Percentiles rank a stretch among this genome's conserved stretches.
phyloP scores from a whole-genome alignment of 768 basidiomycete genomes.

The Coprinellus micaceus region DNA sequence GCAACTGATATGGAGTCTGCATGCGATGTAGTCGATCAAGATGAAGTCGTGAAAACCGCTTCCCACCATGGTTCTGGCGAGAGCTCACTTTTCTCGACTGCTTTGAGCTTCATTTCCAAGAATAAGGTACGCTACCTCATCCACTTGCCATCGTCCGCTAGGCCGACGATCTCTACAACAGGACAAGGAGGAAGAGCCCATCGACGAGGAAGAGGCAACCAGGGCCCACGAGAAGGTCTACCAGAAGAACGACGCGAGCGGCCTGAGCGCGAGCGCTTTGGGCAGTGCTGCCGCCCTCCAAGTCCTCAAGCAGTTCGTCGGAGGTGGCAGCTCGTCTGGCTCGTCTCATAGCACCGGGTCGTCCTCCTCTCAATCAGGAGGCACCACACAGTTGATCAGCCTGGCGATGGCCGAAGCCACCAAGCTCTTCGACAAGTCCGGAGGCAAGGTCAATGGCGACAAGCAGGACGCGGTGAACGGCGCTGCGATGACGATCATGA shows the following conservation, averaged over 20 bases:
- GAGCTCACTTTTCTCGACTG: conserved; percentile 51
- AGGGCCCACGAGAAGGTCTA: conserved; percentile 64
- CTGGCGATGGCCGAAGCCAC: conserved; percentile 82
- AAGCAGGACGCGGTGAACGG: conserved; percentile 85
- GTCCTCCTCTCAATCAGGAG: conserved; percentile 25
- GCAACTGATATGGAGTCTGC: not conserved
- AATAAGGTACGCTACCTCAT: conserved; percentile 40
- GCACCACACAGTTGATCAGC: conserved; percentile 63
- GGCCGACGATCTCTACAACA: conserved; percentile 18
- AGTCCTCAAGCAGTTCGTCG: conserved; percentile 67
- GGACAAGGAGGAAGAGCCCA: conserved; percentile 51
- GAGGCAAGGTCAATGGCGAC: conserved; percentile 58
- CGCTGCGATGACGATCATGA: conserved; percentile 84
- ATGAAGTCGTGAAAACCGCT: conserved; percentile 58
- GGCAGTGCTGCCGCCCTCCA: conserved; percentile 79
- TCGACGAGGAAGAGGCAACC: conserved; percentile 65
- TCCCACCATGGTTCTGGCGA: conserved; percentile 54
- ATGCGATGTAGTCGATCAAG: conserved; percentile 51
- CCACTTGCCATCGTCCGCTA: not conserved
- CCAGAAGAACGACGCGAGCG: conserved; percentile 42
- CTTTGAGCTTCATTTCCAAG: conserved; percentile 47
- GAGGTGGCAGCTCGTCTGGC: conserved; percentile 36
- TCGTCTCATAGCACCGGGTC: not conserved
- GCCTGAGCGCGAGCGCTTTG: conserved; percentile 57
- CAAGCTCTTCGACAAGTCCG: conserved; percentile 70